phyloP scores from a whole-genome alignment of 2,329 filamentous ascomycete species.

The Juglanconis juglandina region DNA sequence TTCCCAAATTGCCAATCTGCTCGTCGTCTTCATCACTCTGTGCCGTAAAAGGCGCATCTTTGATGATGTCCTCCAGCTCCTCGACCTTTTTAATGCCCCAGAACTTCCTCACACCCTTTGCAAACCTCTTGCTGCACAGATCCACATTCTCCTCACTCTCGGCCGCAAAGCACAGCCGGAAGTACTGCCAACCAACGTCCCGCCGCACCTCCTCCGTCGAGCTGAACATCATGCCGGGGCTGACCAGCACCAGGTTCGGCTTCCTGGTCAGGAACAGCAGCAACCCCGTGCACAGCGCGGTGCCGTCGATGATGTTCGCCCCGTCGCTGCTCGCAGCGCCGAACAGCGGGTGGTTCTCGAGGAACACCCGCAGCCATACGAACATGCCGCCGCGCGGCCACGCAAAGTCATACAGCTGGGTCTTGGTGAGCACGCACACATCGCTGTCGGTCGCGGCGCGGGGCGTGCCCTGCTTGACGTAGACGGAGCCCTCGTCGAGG shows the following conservation, averaged over 20 bases:
- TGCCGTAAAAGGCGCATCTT: conserved; percentile 27
- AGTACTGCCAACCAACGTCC: conserved; percentile 65
- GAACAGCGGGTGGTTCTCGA: conserved; percentile 70
- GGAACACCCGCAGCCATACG: conserved; percentile 73
- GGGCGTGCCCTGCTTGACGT: conserved; percentile 61
- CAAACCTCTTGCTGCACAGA: conserved; percentile 60
- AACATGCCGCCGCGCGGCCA: conserved; percentile 92
- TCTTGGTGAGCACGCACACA: conserved; percentile 75
- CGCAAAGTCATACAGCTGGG: conserved; percentile 68
- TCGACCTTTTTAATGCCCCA: conserved; percentile 69
- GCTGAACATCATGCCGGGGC: conserved; percentile 71
- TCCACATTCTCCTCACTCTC: conserved; percentile 69
- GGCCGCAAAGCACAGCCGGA: conserved; percentile 80
- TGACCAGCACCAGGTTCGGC: conserved; percentile 66
- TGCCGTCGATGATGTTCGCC: conserved; percentile 46
- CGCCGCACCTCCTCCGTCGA: conserved; percentile 58
- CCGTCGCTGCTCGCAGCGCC: conserved; percentile 27
- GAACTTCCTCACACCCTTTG: conserved; percentile 67
- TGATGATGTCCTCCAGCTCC: conserved; percentile 62
- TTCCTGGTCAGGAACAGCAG: conserved; percentile 69
- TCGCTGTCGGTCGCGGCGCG: conserved; percentile 46
- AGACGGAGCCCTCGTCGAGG: conserved; percentile 65
- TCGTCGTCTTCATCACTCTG: conserved; percentile 17
- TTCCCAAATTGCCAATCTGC: conserved; percentile 28
- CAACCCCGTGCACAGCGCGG: conserved; percentile 60